phyloP scores from a whole-genome alignment of 176 grass and related monocot genomes.

The Musa schizocarpa region DNA sequence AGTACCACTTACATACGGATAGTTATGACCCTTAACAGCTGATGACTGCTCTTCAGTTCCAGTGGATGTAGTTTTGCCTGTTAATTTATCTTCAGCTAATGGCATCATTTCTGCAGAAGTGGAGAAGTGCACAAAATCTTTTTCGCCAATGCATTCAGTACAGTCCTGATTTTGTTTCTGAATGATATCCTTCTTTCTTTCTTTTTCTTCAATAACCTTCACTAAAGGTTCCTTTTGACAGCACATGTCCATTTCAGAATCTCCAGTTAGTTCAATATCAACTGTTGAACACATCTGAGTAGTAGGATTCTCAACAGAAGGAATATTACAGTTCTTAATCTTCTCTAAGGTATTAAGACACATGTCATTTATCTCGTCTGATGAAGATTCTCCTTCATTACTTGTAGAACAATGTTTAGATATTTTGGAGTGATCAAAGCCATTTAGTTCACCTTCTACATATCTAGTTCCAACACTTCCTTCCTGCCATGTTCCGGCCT shows the following conservation, averaged over 20 bases:
- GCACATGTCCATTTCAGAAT: not conserved
- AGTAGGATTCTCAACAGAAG: not conserved
- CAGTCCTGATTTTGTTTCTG: not conserved
- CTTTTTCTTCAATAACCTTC: not conserved
- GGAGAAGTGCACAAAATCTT: not conserved
- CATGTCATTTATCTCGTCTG: not conserved
- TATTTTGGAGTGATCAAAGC: not conserved
- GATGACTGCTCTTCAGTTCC: not conserved
- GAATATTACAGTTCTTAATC: not conserved
- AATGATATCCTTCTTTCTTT: not conserved
- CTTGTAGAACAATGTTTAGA: not conserved
- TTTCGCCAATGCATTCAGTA: not conserved
- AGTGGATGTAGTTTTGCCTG: not conserved
- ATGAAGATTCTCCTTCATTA: not conserved
- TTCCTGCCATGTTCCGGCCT: not conserved
- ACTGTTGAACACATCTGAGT: not conserved
- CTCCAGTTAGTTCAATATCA: not conserved
- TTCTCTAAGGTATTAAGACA: not conserved
- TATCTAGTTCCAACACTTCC: not conserved
- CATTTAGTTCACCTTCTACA: not conserved
- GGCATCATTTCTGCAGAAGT: not conserved
- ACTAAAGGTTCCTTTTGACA: constrained; percentile 1
- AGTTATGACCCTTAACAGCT: not conserved
- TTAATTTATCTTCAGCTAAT: not conserved
- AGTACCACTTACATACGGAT: not conserved